These are phyloP conservation scores for Verticillium longisporum DNA, from an alignment of 2,329 filamentous ascomycete genomes.

Conservation along the genomic window DNA sequence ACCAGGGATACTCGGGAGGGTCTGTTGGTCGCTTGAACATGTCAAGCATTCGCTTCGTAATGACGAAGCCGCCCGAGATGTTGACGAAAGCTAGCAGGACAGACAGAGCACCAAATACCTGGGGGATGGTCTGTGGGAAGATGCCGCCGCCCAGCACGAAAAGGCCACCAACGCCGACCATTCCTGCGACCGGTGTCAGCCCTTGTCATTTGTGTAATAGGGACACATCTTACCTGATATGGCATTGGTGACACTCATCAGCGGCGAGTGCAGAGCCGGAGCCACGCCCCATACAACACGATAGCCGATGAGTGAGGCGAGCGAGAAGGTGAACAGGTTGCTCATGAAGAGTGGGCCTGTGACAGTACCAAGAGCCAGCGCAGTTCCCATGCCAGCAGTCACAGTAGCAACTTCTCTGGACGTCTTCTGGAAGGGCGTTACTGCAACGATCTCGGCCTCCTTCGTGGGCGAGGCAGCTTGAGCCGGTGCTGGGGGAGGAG, in stretches of 20 bases:
- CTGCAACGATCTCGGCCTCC: conserved; percentile 53
- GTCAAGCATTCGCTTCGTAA: conserved; percentile 89
- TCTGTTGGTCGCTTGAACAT: conserved; percentile 85
- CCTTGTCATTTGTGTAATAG: conserved; percentile 10
- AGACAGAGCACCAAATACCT: conserved; percentile 69
- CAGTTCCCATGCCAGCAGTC: conserved; percentile 70
- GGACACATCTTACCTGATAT: conserved; percentile 55
- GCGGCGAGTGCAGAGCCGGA: conserved; percentile 76
- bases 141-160: conserved; percentile 84
- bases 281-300: conserved; percentile 81
- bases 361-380: conserved; percentile 70
- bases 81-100: conserved; percentile 85
- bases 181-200: conserved; percentile 34
- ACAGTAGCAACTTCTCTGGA: conserved; percentile 68
- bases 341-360: conserved; percentile 82
- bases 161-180: conserved; percentile 83
- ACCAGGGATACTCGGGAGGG: conserved; percentile 80
- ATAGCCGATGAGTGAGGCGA: conserved; percentile 82
- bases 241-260: conserved; percentile 92
- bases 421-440: conserved; percentile 78
- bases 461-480: conserved; percentile 27
- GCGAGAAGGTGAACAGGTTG: conserved; percentile 77
- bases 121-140: conserved; percentile 70
- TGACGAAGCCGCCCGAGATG: conserved; percentile 81
- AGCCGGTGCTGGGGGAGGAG: conserved; percentile 44